These are phyloP conservation scores for Trichoderma atrobrunneum DNA, from an alignment of 2,329 filamentous ascomycete species.

Conservation along the genomic window DNA sequence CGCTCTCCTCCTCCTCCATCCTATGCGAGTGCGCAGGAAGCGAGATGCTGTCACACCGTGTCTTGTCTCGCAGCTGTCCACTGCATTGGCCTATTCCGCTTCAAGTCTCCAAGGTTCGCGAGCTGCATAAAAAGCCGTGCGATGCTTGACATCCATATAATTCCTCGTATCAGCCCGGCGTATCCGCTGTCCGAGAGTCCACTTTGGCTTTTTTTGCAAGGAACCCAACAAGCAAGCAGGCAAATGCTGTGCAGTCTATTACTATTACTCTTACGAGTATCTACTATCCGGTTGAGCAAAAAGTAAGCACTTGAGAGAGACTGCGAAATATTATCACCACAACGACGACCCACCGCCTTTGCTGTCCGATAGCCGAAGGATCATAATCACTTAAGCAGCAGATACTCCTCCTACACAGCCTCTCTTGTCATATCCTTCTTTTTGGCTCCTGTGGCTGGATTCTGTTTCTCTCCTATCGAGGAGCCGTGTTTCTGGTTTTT, in stretches of 20 bases:
- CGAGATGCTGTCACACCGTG: constrained; percentile 15
- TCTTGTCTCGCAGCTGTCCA: constrained; percentile 8
- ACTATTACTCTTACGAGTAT: not conserved
- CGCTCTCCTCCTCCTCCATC: not conserved
- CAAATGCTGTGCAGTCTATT: not conserved
- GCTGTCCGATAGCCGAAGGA: not conserved
- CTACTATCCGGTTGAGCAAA: not conserved
- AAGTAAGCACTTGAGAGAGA: constrained; percentile 2
- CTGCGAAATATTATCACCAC: not conserved
- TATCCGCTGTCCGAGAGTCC: not conserved
- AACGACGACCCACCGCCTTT: not conserved
- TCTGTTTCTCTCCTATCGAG: not conserved
- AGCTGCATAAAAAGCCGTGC: not conserved
- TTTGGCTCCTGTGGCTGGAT: not conserved
- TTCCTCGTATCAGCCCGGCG: constrained; percentile 8
- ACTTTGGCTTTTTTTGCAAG: not conserved
- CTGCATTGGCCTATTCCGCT: not conserved
- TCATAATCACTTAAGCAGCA: not conserved
- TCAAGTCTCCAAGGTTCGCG: not conserved
- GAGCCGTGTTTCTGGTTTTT: not conserved
- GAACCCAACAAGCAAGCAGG: not conserved
- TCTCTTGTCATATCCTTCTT: not conserved
- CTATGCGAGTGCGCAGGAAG: constrained; percentile 2
- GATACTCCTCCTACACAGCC: not conserved
- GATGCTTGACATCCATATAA: not conserved